Evolutionary conservation across 2,329 filamentous ascomycete species (phyloP).

Genomic region (Fusarium mangiferae): DNA sequence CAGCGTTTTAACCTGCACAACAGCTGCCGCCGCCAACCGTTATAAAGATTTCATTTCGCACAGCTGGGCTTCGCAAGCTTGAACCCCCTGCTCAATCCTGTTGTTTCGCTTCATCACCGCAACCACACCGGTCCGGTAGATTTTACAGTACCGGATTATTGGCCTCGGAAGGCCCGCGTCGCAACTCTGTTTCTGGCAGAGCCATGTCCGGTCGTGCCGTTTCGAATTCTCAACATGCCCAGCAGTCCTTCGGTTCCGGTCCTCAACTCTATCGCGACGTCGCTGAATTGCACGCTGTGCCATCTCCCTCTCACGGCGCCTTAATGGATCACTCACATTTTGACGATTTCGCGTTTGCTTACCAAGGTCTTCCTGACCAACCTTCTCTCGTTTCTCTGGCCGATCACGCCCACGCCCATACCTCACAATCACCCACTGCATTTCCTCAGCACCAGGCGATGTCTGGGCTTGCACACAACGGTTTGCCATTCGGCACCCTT

Average conservation of each 20-base stretch:
- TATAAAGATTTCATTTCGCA: conserved; percentile 24
- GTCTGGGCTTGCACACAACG: conserved; percentile 36
- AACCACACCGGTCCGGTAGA: conserved; percentile 9
- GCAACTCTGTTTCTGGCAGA: conserved; percentile 27
- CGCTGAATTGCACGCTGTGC: conserved; percentile 34
- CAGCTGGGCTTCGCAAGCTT: conserved; percentile 5
- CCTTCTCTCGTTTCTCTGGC: conserved; percentile 52
- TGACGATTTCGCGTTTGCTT: conserved; percentile 64
- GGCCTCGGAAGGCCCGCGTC: conserved; percentile 33
- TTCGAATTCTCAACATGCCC: conserved; percentile 47
- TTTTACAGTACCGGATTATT: conserved; percentile 16
- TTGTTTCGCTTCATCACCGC: not conserved
- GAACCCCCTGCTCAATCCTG: not conserved
- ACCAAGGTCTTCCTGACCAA: conserved; percentile 55
- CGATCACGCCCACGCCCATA: conserved; percentile 50
- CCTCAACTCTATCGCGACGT: conserved; percentile 42
- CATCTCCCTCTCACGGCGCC: conserved; percentile 37
- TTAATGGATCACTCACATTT: conserved; percentile 62
- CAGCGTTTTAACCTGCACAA: conserved; percentile 24
- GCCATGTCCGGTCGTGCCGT: conserved; percentile 47
- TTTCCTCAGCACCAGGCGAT: conserved; percentile 49
- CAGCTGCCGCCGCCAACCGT: conserved; percentile 14
- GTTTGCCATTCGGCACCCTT: conserved; percentile 39
- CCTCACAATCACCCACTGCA: conserved; percentile 45
- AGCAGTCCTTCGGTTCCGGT: conserved; percentile 40